phyloP scores from a whole-genome alignment of 306 rosid genomes.

The Medicago lupulina region DNA sequence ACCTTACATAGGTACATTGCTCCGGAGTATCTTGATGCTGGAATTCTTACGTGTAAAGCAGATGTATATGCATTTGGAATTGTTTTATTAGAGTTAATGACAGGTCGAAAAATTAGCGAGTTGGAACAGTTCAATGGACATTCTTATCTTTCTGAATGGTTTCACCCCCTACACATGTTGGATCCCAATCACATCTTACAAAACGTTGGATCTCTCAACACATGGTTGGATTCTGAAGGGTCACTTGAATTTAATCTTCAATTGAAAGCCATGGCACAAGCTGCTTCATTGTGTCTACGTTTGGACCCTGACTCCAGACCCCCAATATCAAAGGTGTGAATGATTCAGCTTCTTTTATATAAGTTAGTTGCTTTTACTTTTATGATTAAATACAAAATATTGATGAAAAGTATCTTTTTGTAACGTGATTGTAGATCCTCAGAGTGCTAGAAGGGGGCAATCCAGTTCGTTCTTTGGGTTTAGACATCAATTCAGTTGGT shows the following conservation, averaged over 20 bases:
- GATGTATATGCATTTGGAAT: conserved; percentile 95
- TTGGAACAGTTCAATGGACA: conserved; percentile 59
- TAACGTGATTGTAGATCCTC: conserved; percentile 60
- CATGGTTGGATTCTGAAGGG: conserved; percentile 56
- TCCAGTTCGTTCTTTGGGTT: conserved; percentile 60
- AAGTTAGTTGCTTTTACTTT: conserved; percentile 13
- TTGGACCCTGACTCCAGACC: conserved; percentile 87
- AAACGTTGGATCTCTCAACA: conserved; percentile 63
- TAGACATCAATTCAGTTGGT: conserved; percentile 70
- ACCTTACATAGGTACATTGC: conserved; percentile 78
- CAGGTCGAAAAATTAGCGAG: conserved; percentile 71
- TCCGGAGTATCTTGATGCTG: conserved; percentile 79
- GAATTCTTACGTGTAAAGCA: conserved; percentile 75
- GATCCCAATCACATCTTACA: conserved; percentile 63
- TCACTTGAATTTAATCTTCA: conserved; percentile 70
- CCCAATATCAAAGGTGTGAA: conserved; percentile 82
- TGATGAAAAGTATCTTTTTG: not conserved
- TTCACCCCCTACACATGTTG: conserved; percentile 59
- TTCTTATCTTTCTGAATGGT: conserved; percentile 63
- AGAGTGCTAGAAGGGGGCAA: conserved; percentile 91
- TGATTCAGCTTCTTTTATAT: not conserved
- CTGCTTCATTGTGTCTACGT: conserved; percentile 83
- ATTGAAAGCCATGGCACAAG: conserved; percentile 77
- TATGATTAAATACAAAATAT: not conserved
- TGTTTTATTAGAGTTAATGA: conserved; percentile 76